A percentile compares a stretch with the other conserved stretches of the same genome.
Conservation (phyloP, 2,329 filamentous ascomycete species). For the Grosmannia serpens region DNA sequence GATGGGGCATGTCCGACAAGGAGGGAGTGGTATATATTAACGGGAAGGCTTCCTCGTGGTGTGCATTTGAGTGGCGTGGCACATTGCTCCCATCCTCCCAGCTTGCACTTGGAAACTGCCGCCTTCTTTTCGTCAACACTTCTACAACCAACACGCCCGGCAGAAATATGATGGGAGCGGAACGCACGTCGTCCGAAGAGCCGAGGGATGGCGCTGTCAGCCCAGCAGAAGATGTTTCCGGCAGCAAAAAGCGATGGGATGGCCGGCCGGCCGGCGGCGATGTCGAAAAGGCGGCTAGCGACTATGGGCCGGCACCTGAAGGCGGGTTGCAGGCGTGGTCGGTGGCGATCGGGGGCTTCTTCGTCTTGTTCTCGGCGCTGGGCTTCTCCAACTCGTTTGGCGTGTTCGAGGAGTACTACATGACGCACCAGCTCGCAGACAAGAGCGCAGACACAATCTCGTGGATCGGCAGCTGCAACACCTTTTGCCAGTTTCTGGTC, state of each 20-base stretch:
- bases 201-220: too few relatives aligned
- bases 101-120: too few relatives aligned
- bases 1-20: background rate
- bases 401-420: conserved; percentile 24
- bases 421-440: conserved; percentile 19
- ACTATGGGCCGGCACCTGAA: conserved; percentile 10
- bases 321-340: conserved; percentile 19
- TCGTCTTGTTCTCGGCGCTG: conserved; percentile 20
- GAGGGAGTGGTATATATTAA: background rate
- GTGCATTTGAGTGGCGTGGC: background rate
- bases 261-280: background rate
- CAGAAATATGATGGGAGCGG: background rate
- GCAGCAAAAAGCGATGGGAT: background rate
- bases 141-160: too few relatives aligned
- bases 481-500: conserved; percentile 19
- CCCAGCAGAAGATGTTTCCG: background rate
- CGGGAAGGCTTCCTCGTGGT: background rate
- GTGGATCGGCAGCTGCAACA: conserved; percentile 28
- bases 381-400: conserved; percentile 27
- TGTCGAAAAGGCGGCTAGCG: conserved; percentile 17
- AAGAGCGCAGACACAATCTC: conserved; percentile 21
- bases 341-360: conserved; percentile 14
- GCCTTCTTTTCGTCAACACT: too few relatives aligned
- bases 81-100: too few relatives aligned
- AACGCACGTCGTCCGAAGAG: background rate